Percentiles rank a stretch among this genome's conserved stretches.
These are phyloP conservation scores for Globisporangium spiculum DNA, from an alignment of 352 stramenopile genomes.

Conservation along the genomic window DNA sequence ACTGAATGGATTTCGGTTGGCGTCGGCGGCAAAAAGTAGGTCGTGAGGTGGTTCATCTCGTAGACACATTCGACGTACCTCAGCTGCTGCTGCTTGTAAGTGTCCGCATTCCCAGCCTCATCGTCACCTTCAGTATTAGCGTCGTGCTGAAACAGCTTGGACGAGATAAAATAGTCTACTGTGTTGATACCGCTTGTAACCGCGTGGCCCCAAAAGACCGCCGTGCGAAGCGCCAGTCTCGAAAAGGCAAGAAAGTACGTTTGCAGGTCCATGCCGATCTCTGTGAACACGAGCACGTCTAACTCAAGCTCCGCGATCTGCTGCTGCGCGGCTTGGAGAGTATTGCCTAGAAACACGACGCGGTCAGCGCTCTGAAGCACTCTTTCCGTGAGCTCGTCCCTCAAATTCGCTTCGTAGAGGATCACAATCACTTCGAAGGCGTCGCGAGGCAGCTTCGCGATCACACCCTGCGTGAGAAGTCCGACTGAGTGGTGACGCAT, in stretches of 20 bases:
- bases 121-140: background rate
- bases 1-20: background rate
- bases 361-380: slow-evolving; percentile 10
- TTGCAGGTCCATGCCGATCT: slow-evolving; percentile 53
- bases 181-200: slow-evolving; percentile 50
- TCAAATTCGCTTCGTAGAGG: slow-evolving; percentile 13
- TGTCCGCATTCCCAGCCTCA: background rate
- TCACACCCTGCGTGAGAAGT: slow-evolving; percentile 43
- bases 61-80: slow-evolving; percentile 58
- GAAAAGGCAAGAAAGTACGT: slow-evolving; percentile 64
- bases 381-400: slow-evolving; percentile 21
- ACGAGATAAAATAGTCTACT: slow-evolving; percentile 68
- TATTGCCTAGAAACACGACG: slow-evolving; percentile 18
- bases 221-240: slow-evolving; percentile 37
- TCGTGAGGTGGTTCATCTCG: slow-evolving; percentile 53
- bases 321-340: slow-evolving; percentile 25
- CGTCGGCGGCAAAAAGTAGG: slow-evolving; percentile 31
- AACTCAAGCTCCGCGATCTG: slow-evolving; percentile 35
- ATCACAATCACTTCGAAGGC: slow-evolving; percentile 33
- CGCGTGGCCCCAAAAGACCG: slow-evolving; percentile 61
- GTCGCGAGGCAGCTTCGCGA: slow-evolving; percentile 22
- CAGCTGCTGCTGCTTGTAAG: slow-evolving; percentile 9
- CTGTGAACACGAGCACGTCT: slow-evolving; percentile 63
- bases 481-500: slow-evolving; percentile 59
- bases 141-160: slow-evolving; percentile 32